Base-by-base conservation (phyloP, 495 filamentous ascomycete species). In the Podospora didyma region DNA sequence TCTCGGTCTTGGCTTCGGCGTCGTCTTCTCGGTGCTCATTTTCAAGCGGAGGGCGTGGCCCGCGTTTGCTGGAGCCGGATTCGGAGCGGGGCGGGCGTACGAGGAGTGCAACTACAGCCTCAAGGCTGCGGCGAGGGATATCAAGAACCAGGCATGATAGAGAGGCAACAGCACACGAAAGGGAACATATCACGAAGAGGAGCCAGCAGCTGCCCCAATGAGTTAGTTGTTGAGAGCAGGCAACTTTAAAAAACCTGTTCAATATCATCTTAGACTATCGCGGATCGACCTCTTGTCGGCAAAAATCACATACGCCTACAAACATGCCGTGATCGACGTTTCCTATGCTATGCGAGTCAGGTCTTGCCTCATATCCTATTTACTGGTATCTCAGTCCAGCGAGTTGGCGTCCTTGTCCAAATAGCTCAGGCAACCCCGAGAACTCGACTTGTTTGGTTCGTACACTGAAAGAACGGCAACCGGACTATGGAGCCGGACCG, bases 31-130 rank as follows among this genome's bases (percentile, higher is more conserved):
- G 46, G 92, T 99, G 28, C 86, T 99, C 47, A 75, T 99, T 23
- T 99, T 99, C 84, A 96, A 95, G 81, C 86, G 94, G 69, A 85
- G 94, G 72, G 90, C 93, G 62, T 99, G 94, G 89, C 94, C 94
- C 49, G 95, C 89, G 23, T 92, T 86, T 72, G 84, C 95, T 62
- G 94, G 94, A 52, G 79, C 91, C 45, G 94, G 94, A 44, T 97
- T 99, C 70, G 94, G 94, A 66, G 91, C 92, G 59, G 94, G 94
- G 52, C 85, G 95, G 66, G 95, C 93, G 10, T 97, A 92, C 81
- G 94, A 97, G 73, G 94, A 97, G 69, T 91, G 88, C 72, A 89
- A 91, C 68, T 79, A 66, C 59, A 83, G 78, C 62, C 73, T 87
- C 66, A 82, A 82, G 66, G 73, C 75, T 60, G 80, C 80, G 24